Conservation (phyloP, 345 rosid species). For the Populus euphratica region DNA sequence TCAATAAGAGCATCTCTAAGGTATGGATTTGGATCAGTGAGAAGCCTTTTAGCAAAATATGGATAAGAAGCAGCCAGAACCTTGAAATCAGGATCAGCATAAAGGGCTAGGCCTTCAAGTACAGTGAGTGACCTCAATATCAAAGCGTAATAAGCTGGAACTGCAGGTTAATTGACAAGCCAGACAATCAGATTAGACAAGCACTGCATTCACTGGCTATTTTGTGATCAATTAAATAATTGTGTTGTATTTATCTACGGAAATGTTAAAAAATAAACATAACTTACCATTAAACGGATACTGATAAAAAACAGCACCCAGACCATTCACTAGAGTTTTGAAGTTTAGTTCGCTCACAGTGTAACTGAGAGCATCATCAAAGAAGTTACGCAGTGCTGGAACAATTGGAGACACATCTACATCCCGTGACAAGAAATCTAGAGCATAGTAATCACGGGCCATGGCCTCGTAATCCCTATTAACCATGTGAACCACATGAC, state of each 20-base stretch:
- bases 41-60: conserved; percentile 95
- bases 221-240: neutral
- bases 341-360: conserved; percentile 94
- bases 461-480: conserved; percentile 97
- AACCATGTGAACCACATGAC: conserved; percentile 78
- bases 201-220: neutral
- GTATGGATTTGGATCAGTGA: conserved; percentile 94
- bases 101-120: conserved; percentile 90
- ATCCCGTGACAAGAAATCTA: conserved; percentile 76
- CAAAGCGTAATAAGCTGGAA: conserved; percentile 91
- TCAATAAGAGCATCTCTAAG: conserved; percentile 94
- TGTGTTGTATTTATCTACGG: neutral
- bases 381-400: conserved; percentile 81
- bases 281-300: conserved; percentile 78
- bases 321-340: conserved; percentile 86
- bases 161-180: conserved; percentile 43
- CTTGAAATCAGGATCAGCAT: conserved; percentile 90
- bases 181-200: conserved; percentile 15
- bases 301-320: conserved; percentile 84
- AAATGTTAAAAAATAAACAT: neutral
- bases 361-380: conserved; percentile 87
- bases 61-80: conserved; percentile 95
- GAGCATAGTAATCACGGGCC: conserved; percentile 90
- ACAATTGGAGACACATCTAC: conserved; percentile 91
- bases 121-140: conserved; percentile 94